Evolutionary conservation across 176 grass and related monocot species (phyloP).

Genomic region (Avena eriantha): DNA sequence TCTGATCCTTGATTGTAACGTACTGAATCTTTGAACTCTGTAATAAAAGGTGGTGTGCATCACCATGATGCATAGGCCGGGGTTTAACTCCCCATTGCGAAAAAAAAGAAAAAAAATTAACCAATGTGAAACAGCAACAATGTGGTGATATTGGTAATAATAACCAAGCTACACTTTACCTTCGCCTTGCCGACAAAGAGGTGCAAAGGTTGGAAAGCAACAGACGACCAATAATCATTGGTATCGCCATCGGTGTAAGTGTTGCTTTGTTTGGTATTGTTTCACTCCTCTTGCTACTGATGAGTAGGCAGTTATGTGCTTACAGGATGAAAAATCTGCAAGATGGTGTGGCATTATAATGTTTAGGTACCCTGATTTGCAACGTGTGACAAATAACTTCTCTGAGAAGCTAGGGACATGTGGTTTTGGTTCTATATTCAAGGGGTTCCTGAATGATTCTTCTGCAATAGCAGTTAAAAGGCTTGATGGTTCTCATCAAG

Average conservation of each 20-base stretch:
- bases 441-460: constrained; percentile 51
- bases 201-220: background rate
- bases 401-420: constrained; percentile 54
- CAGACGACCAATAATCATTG: background rate
- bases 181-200: background rate
- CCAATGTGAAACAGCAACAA: constrained; percentile 15
- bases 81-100: too few relatives aligned
- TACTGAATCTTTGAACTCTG: too few relatives aligned
- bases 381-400: constrained; percentile 58
- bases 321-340: constrained; percentile 30
- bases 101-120: background rate
- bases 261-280: background rate
- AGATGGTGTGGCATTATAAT: constrained; percentile 30
- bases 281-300: constrained; percentile 1
- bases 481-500: constrained; percentile 48
- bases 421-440: constrained; percentile 61
- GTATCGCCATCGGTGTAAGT: background rate
- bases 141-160: background rate
- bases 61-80: too few relatives aligned
- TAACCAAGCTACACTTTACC: background rate
- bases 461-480: constrained; percentile 58
- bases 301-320: constrained; percentile 20
- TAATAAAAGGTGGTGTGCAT: too few relatives aligned
- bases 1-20: too few relatives aligned
- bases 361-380: constrained; percentile 52